These are phyloP conservation scores for Alternaria sp. DNA, from an alignment of 2,329 filamentous ascomycete genomes.

Conservation along the genomic window DNA sequence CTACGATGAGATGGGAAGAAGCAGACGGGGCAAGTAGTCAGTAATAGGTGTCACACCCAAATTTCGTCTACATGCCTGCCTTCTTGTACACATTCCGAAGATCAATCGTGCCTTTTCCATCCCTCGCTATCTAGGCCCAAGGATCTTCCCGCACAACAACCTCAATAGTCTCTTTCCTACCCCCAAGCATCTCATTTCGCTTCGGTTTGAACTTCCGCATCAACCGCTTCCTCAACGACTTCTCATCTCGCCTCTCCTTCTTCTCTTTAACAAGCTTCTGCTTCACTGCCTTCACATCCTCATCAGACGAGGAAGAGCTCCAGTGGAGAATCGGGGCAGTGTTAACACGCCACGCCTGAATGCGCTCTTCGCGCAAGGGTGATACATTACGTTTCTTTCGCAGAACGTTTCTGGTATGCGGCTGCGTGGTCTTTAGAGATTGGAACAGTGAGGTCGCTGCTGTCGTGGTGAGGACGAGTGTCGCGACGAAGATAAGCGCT, in stretches of 20 bases:
- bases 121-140: neutral
- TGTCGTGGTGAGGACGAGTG: neutral
- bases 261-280: neutral
- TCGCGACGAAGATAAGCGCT: neutral
- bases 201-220: neutral
- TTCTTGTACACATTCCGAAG: neutral
- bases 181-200: neutral
- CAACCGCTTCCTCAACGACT: neutral
- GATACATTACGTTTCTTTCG: neutral
- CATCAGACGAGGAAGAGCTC: neutral
- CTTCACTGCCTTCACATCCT: neutral
- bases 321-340: neutral
- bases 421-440: neutral
- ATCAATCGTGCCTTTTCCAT: neutral
- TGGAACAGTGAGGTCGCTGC: neutral
- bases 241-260: neutral
- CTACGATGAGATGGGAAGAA: neutral
- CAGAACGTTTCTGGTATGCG: neutral
- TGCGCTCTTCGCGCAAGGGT: neutral
- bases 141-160: neutral
- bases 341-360: neutral
- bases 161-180: neutral
- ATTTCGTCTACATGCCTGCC: neutral
- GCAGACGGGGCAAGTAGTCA: neutral
- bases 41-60: neutral